These are phyloP conservation scores for Mucor irregularis DNA, from an alignment of 371 early-diverging fungal species.

Conservation along the genomic window DNA sequence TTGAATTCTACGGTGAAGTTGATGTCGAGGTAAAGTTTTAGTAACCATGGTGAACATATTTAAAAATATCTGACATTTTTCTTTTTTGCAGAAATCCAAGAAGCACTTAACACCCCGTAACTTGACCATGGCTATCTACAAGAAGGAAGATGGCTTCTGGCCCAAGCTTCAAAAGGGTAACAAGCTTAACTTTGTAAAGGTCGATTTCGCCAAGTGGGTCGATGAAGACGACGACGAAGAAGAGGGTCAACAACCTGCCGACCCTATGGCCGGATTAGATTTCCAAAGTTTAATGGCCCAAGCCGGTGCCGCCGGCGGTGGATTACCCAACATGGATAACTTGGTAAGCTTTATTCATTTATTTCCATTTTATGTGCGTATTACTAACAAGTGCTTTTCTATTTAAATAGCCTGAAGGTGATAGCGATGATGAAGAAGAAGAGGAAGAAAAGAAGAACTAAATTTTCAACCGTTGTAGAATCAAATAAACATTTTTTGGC, in stretches of 20 bases:
- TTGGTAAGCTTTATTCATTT: slow-evolving; percentile 27
- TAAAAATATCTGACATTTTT: background rate
- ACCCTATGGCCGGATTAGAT: slow-evolving; percentile 53
- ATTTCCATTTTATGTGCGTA: slow-evolving; percentile 1
- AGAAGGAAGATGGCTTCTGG: slow-evolving; percentile 83
- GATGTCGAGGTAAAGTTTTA: slow-evolving; percentile 65
- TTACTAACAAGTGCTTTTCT: background rate
- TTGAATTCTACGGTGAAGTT: slow-evolving; percentile 76
- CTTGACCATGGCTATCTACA: slow-evolving; percentile 65
- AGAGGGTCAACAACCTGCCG: slow-evolving; percentile 36
- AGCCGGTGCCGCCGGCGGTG: slow-evolving; percentile 40
- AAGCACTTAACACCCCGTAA: slow-evolving; percentile 68
- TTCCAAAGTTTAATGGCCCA: slow-evolving; percentile 45
- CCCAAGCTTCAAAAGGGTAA: slow-evolving; percentile 76
- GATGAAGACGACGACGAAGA: slow-evolving; percentile 96
- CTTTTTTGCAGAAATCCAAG: slow-evolving; percentile 60
- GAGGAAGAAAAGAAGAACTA: slow-evolving; percentile 19
- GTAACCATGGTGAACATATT: background rate
- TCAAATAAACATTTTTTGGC: slow-evolving; percentile 2
- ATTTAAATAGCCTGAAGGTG: slow-evolving; percentile 38
- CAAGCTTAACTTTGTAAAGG: slow-evolving; percentile 83
- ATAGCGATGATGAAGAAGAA: slow-evolving; percentile 29
- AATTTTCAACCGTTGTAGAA: slow-evolving; percentile 2
- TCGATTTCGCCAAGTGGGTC: slow-evolving; percentile 89
- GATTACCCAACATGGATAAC: slow-evolving; percentile 52